Evolutionary conservation across 208 protist species (phyloP), one percentile per base, ranked within the genome.

Genomic region (Wallacemonas sp.): DNA sequence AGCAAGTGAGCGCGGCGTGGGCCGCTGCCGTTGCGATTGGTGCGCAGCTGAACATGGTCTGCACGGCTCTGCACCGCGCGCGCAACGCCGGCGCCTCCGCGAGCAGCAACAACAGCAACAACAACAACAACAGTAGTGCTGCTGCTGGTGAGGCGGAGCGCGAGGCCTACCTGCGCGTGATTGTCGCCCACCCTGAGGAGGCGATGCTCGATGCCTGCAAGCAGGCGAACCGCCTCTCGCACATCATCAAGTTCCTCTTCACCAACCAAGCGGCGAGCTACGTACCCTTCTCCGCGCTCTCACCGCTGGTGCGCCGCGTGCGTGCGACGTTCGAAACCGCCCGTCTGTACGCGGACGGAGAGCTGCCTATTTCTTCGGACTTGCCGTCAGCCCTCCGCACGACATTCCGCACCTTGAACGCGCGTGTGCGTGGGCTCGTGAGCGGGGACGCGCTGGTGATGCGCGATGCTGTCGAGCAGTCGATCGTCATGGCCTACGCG

Each of bases 261-360:
- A 59, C 52, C 11, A 33, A 76, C 42, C 65, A 77, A 52, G 61
- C 70, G 14, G 63, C 49, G 22, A 39, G 31, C 7, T 67, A 80
- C 55, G 52, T 67, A 36, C 88, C 82, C n/a, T 90, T 82, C 74
- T 67, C 76, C 55, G 61, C 84, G 22, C 69, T 94, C 1, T 84
- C 88, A 2, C 50, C 87, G 29, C 71, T 91, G 18, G 70, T 94
- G 49, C 74, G 73, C 7, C 65, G 88, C 3, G 81, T 81, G 16
- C 83, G 78, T 26, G 81, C 72, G 66, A 79, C 74, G 36, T 94
- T 92, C 55, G 83, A 90, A 16, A 74, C 84, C 44, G 83, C 82
- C 7, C 59, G 39, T 12, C 26, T 36, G 29, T 22, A 41, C 52
- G 22, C n/a, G 10, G 29, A 25, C 29, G 52, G 52, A 23, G 32